Conservation (phyloP, 495 filamentous ascomycete genomes). For the Oleoguttula mirabilis region DNA sequence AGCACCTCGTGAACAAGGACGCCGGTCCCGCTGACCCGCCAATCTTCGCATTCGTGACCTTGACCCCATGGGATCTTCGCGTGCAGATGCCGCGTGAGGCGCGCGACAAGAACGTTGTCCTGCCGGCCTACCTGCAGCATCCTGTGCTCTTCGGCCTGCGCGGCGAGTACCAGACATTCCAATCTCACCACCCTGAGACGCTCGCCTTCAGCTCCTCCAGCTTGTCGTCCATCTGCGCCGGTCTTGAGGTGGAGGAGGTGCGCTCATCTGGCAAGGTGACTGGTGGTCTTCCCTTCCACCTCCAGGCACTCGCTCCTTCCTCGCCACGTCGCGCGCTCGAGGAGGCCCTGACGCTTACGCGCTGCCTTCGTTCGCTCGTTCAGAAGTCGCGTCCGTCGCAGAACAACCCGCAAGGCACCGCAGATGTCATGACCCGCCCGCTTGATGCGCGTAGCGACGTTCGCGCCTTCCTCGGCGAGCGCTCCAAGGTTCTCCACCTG, state of each 20-base stretch:
- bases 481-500: constrained; percentile 96
- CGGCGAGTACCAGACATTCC: constrained; percentile 96
- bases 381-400: constrained; percentile 75
- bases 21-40: constrained; percentile 29
- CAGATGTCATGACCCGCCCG: constrained; percentile 81
- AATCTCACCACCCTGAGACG: constrained; percentile 94
- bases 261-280: constrained; percentile 96
- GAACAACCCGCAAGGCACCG: constrained; percentile 60
- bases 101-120: constrained; percentile 90
- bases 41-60: constrained; percentile 93
- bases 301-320: constrained; percentile 89
- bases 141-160: constrained; percentile 92
- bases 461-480: constrained; percentile 85
- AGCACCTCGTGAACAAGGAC: constrained; percentile 72
- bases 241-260: constrained; percentile 91
- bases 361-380: constrained; percentile 82
- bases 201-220: constrained; percentile 91
- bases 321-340: constrained; percentile 97
- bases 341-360: constrained; percentile 84
- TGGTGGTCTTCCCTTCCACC: constrained; percentile 93
- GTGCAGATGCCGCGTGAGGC: constrained; percentile 95
- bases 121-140: constrained; percentile 94
- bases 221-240: constrained; percentile 92
- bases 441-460: constrained; percentile 97
- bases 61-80: constrained; percentile 96